phyloP scores from a whole-genome alignment of 306 rosid genomes.

The Vigna angularis region DNA sequence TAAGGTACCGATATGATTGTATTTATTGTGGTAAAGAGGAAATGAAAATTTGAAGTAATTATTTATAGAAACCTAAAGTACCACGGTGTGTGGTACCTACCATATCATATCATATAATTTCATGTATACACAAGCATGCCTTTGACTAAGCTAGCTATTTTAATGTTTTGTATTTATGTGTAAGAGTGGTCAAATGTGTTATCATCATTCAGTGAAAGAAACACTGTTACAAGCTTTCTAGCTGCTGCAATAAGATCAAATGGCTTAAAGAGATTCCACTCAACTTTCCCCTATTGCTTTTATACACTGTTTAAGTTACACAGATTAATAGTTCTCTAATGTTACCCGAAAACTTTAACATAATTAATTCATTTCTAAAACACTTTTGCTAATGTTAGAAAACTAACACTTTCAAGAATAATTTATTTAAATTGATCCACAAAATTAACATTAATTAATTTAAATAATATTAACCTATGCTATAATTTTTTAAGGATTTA shows the following conservation, averaged over 20 bases:
- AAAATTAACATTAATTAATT: no score
- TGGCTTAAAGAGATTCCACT: background rate
- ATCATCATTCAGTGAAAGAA: slow-evolving; percentile 30
- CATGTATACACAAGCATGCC: slow-evolving; percentile 11
- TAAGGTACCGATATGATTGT: background rate
- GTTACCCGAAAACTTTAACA: no score
- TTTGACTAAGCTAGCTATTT: slow-evolving; percentile 36
- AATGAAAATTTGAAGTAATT: slow-evolving; percentile 15
- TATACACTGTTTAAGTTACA: background rate
- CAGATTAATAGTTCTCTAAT: no score
- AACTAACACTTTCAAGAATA: no score
- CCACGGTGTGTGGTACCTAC: background rate
- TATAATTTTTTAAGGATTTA: no score
- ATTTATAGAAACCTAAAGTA: slow-evolving; percentile 1
- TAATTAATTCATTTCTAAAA: no score
- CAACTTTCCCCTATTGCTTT: background rate
- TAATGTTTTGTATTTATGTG: slow-evolving; percentile 4
- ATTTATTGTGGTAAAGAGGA: background rate
- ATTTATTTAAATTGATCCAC: no score
- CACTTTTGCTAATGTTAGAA: no score
- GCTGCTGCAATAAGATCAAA: background rate
- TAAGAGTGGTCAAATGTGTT: slow-evolving; percentile 22
- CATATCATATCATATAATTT: slow-evolving; percentile 11
- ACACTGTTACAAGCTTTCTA: background rate
- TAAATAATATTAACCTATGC: no score